Evolutionary conservation across 2,329 filamentous ascomycete genomes (phyloP).

Genomic region (Fonsecaea multimorphosa): DNA sequence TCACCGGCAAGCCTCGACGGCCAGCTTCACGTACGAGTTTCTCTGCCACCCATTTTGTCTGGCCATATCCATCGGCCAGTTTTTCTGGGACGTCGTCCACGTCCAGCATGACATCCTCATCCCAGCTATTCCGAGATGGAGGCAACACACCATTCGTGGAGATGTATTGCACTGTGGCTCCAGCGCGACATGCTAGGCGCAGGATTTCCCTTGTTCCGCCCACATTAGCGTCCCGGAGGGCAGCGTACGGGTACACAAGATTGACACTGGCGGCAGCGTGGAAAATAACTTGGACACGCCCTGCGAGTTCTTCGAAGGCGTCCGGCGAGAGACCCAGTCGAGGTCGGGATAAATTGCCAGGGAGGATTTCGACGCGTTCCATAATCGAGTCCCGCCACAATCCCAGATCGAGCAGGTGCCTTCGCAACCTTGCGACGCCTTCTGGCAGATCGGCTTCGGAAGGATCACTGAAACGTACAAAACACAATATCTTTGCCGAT

Average conservation of each 20-base stretch:
- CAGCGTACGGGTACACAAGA: conserved; percentile 77
- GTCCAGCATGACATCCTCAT: conserved; percentile 70
- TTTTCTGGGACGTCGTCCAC: conserved; percentile 72
- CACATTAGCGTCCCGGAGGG: conserved; percentile 74
- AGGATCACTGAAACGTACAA: conserved; percentile 75
- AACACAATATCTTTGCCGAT: conserved; percentile 71
- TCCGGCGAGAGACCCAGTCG: conserved; percentile 71
- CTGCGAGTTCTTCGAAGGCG: conserved; percentile 68
- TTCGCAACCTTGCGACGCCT: conserved; percentile 74
- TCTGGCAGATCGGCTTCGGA: conserved; percentile 67
- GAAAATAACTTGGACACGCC: conserved; percentile 72
- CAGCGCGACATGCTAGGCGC: conserved; percentile 69
- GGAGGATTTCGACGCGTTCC: conserved; percentile 76
- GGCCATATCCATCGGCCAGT: conserved; percentile 74
- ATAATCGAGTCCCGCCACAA: conserved; percentile 78
- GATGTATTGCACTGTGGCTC: conserved; percentile 76
- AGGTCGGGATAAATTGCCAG: conserved; percentile 73
- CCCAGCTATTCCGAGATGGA: conserved; percentile 71
- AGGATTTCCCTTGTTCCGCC: conserved; percentile 79
- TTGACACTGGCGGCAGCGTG: conserved; percentile 81
- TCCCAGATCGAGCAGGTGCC: conserved; percentile 77
- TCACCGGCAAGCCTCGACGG: conserved; percentile 70
- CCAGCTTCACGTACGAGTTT: conserved; percentile 74
- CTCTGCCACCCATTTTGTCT: conserved; percentile 83
- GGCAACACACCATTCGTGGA: conserved; percentile 82